Conservation (phyloP, 179 eudicot species). For the Pouteria campechiana region DNA sequence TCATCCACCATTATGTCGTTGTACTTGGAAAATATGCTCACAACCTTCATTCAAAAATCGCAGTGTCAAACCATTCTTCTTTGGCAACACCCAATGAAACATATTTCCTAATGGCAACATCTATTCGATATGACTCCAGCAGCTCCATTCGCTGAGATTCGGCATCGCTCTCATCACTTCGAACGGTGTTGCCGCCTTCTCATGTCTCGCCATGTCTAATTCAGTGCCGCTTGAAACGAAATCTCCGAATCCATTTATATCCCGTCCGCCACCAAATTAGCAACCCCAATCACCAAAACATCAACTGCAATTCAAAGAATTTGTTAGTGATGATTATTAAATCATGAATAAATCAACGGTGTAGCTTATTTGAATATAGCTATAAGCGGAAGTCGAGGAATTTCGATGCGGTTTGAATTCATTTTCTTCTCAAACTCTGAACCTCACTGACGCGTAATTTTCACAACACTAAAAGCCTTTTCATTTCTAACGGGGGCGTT, state of each 20-base stretch:
- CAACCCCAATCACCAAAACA: slow-evolving; percentile 53
- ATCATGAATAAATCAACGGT: neutral
- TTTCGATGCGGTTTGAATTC: too few relatives aligned
- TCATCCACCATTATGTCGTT: slow-evolving; percentile 49
- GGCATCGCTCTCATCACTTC: slow-evolving; percentile 32
- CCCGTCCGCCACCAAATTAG: slow-evolving; percentile 58
- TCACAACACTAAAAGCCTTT: too few relatives aligned
- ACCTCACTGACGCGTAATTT: too few relatives aligned
- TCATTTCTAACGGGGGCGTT: too few relatives aligned
- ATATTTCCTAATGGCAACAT: too few relatives aligned
- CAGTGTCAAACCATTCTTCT: slow-evolving; percentile 1
- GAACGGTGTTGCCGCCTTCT: slow-evolving; percentile 38
- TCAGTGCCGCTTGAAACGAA: slow-evolving; percentile 50
- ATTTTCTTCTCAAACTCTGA: too few relatives aligned
- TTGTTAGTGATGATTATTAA: too few relatives aligned
- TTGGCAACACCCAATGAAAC: too few relatives aligned
- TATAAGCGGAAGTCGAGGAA: too few relatives aligned
- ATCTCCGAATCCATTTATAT: slow-evolving; percentile 71
- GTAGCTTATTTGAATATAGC: neutral
- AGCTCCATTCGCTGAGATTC: slow-evolving; percentile 14
- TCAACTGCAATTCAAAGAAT: slow-evolving; percentile 19
- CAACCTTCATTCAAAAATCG: slow-evolving; percentile 27
- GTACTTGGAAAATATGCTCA: slow-evolving; percentile 46
- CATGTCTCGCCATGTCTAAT: slow-evolving; percentile 37
- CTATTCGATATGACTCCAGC: slow-evolving; percentile 35